Conservation (phyloP, 176 grass and related monocot species). For the Phragmites australis region DNA sequence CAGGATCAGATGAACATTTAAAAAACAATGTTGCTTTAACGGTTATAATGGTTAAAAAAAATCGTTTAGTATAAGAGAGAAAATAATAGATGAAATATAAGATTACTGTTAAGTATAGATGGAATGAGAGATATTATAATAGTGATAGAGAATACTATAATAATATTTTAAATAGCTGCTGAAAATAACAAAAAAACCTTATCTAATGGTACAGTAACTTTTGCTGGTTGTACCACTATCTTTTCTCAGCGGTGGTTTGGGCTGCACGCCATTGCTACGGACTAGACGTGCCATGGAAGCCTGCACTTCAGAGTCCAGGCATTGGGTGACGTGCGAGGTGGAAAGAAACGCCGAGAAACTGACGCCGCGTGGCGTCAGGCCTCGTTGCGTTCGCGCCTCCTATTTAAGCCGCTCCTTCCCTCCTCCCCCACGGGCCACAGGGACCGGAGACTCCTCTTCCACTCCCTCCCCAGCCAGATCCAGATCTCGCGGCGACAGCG, state of each 20-base stretch:
- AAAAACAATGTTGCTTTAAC: too few species aligned
- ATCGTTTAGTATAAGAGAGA: too few species aligned
- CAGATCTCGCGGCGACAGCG: conserved; percentile 23
- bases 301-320: too few species aligned
- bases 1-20: too few species aligned
- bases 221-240: neutral
- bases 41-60: too few species aligned
- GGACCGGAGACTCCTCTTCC: neutral
- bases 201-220: too few species aligned
- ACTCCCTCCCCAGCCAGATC: neutral
- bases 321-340: neutral
- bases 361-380: conserved; percentile 2
- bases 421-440: neutral
- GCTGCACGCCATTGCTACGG: neutral
- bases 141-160: too few species aligned
- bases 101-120: too few species aligned
- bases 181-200: too few species aligned
- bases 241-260: neutral
- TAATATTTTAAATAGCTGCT: too few species aligned
- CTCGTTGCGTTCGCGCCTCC: neutral
- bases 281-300: neutral
- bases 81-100: too few species aligned
- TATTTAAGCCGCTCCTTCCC: neutral
- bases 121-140: too few species aligned
- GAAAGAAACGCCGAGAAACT: neutral